Base-by-base conservation (phyloP, 306 rosid genomes). In the Leucaena leucocephala region DNA sequence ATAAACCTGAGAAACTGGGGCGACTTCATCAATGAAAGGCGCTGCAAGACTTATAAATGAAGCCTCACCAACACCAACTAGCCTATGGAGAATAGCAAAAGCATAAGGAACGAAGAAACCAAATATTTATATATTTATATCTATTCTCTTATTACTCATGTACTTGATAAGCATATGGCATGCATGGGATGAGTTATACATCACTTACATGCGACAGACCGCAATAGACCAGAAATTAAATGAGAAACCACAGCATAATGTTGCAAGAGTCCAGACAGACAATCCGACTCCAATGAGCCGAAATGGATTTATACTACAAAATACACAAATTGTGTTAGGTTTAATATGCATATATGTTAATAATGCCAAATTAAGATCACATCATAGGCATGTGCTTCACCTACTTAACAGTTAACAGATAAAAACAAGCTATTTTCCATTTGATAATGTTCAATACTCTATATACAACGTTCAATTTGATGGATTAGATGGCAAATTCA, bases 11-110 rank as follows among this genome's bases (percentile, higher is more conserved):
- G 89, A 64, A 79, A 1, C 85, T 2, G 98, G 98, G 78, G 98
- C 98, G 77, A 83, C 90, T 66, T 94, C 98, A 82, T 91, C 95
- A 78, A 94, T 92, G 91, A 92, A 94, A 52, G 98, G 98, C 35
- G 98, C 97, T 57, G 98, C 98, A 83, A 94, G 98, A 88, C 97
- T 94, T 83, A 94, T 88, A 77, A 94, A 94, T 63, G 98, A 94
- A 54, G 98, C 98, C 88, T 94, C 98, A 4, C 98, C 98, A 65
- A 92, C 90, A 71, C 98, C 97, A 68, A 92, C 98, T 33, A 94
- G 63, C 98, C 97, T 92, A 76, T 61, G 68, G 58, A 82, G 55
- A 82, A 77, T 78, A 40, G 16, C 8, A 8, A 65, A 74, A 76
- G 43, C 43, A 64, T 34, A 38, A 59, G 66, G 44, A 58, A 73